Evolutionary conservation across 108 stramenopile species (phyloP), one percentile per base, ranked within the genome.

Genomic region (Cylindrotheca closterium): DNA sequence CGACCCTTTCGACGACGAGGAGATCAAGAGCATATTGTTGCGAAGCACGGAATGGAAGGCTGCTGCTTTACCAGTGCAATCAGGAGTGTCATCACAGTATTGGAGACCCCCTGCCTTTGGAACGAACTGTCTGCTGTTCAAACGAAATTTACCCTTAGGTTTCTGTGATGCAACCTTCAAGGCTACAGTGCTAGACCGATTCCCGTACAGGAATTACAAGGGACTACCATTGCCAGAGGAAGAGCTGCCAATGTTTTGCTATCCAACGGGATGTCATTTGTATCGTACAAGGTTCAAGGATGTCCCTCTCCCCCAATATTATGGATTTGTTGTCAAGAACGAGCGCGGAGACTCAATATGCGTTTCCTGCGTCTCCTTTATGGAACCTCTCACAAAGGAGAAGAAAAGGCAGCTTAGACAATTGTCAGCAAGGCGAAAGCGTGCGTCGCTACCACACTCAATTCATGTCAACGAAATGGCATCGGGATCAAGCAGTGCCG

Each of bases 251-350:
- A 81, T 93, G 84, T 93, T 93, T 78, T 93, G 92, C 60, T 93
- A 93, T 82, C 85, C 92, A 25, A 80, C 79, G 15, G 92, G 88
- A 28, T 88, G 89, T 50, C 69, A 76, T 7, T 60, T 93, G 31
- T 65, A 81, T 32, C 72, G 92, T 22, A 84, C 86, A 29, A 75
- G 68, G 51, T 87, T 78, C 50, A 64, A 77, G 24, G 86, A 90
- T 71, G 77, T 74, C 12, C 84, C 81, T 3, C 60, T 91, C 22
- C 82, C 92, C 0, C 74, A 81, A 51, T 83, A 84, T 67, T 93
- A 83, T 65, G 92, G 92, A 0, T 93, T 93, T 71, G 89, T 91
- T 7, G 89, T 93, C n/a, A 93, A 93, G 74, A 93, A 93, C 62
- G 91, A 93, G 62, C 80, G 86, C 19, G 91, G 91, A 24, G 88